phyloP scores from a whole-genome alignment of 441 rosid genomes.

The Breynia disticha region DNA sequence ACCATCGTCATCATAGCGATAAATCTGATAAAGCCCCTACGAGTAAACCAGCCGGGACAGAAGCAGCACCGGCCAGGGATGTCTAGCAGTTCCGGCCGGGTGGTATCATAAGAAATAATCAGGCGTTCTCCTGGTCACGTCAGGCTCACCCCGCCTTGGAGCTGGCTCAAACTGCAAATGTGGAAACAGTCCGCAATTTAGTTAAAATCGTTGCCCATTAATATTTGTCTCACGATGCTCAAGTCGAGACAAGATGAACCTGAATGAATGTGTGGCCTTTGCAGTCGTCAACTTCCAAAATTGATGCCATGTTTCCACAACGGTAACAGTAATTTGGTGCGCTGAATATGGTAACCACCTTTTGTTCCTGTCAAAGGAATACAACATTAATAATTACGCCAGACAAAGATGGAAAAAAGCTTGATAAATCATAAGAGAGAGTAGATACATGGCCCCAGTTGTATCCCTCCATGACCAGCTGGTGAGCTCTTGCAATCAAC shows the following conservation, averaged over 20 bases:
- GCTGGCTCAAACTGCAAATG: conserved; percentile 88
- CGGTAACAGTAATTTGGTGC: conserved; percentile 91
- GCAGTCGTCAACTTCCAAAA: conserved; percentile 90
- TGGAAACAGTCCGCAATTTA: conserved; percentile 1
- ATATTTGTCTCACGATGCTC: too few species aligned
- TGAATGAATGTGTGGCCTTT: conserved; percentile 88
- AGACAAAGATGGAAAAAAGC: too few species aligned
- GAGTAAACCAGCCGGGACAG: conserved; percentile 11
- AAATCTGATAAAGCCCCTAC: conserved; percentile 17
- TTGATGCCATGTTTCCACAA: conserved; percentile 96
- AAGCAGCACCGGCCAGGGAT: conserved; percentile 15
- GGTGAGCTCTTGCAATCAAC: conserved; percentile 91
- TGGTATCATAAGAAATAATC: conserved; percentile 73
- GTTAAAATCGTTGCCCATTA: neutral
- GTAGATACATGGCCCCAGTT: conserved; percentile 87
- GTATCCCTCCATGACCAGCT: conserved; percentile 94
- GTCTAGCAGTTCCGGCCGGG: conserved; percentile 10
- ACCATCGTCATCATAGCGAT: conserved; percentile 6
- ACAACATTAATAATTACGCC: neutral
- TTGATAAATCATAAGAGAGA: too few species aligned
- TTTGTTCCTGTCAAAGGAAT: conserved; percentile 61
- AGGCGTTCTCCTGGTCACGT: conserved; percentile 86
- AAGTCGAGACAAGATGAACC: conserved; percentile 24
- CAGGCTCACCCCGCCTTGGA: conserved; percentile 93
- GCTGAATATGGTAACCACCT: conserved; percentile 90